These are phyloP conservation scores for Pleurotus platypus DNA, from an alignment of 768 basidiomycete species.

Conservation along the genomic window DNA sequence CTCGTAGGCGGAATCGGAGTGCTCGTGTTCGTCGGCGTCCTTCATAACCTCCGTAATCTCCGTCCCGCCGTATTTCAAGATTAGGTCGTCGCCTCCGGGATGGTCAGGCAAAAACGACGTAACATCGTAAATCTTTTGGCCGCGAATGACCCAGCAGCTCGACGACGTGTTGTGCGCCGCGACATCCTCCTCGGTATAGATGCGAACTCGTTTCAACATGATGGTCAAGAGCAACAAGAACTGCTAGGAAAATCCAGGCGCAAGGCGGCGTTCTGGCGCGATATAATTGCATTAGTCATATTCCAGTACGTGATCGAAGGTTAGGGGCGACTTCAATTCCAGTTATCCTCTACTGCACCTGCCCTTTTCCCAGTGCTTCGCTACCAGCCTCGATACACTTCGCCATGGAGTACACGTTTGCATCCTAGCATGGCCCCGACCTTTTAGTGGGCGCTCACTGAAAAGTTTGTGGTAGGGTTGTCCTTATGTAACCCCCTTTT, in stretches of 20 bases:
- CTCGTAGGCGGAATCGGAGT: constrained; percentile 87
- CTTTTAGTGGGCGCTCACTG: too few relatives aligned
- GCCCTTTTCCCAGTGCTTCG: too few relatives aligned
- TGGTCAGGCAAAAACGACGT: constrained; percentile 83
- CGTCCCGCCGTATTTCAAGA: constrained; percentile 79
- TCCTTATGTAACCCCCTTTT: too few relatives aligned
- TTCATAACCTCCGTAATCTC: constrained; percentile 82
- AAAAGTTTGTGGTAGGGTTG: too few relatives aligned
- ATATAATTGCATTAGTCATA: too few relatives aligned
- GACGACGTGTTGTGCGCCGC: constrained; percentile 50
- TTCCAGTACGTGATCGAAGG: too few relatives aligned
- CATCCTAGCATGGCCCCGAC: too few relatives aligned
- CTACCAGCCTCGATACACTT: too few relatives aligned
- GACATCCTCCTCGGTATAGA: constrained; percentile 76
- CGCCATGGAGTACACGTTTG: too few relatives aligned
- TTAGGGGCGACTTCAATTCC: too few relatives aligned
- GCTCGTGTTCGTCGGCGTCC: constrained; percentile 77
- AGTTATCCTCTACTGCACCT: too few relatives aligned
- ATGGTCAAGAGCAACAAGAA: constrained; percentile 6
- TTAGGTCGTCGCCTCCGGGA: constrained; percentile 92
- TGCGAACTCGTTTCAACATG: constrained; percentile 70
- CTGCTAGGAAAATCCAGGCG: background rate
- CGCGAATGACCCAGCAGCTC: constrained; percentile 82
- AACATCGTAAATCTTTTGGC: constrained; percentile 88
- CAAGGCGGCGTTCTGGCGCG: background rate